phyloP scores from a whole-genome alignment of 441 rosid genomes.

The Corymbia calophylla region DNA sequence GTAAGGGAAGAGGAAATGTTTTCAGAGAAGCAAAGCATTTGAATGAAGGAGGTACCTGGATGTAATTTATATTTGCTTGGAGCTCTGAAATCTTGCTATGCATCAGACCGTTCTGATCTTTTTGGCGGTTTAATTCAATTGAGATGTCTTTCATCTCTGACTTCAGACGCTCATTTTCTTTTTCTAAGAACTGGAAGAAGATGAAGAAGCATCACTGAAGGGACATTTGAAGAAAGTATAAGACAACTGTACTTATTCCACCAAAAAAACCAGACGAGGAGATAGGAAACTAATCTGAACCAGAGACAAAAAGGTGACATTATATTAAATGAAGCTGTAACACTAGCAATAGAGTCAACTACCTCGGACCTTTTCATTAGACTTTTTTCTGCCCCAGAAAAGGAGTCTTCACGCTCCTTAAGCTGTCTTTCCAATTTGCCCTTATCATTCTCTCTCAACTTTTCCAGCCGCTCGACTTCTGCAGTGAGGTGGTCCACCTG shows the following conservation, averaged over 20 bases:
- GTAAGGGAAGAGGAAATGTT: not conserved
- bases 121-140: constrained; percentile 44
- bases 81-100: constrained; percentile 39
- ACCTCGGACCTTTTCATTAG: constrained; percentile 77
- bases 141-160: constrained; percentile 40
- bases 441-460: constrained; percentile 53
- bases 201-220: not conserved
- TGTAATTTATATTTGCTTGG: constrained; percentile 41
- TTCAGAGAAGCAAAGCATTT: not conserved
- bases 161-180: constrained; percentile 54
- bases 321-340: not conserved
- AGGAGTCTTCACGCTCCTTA: constrained; percentile 40
- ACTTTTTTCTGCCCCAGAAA: constrained; percentile 35
- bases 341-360: constrained; percentile 27
- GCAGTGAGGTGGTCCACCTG: constrained; percentile 77
- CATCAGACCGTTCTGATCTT: constrained; percentile 46
- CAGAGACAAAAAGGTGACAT: not conserved
- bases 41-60: constrained; percentile 47
- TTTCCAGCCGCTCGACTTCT: constrained; percentile 76
- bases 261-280: not conserved
- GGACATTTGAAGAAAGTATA: not conserved
- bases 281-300: not conserved
- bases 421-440: constrained; percentile 41
- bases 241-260: not conserved
- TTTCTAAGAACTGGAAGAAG: constrained; percentile 53